These are phyloP conservation scores for Ilex paraguariensis DNA, from an alignment of 305 asterid species.

Conservation along the genomic window DNA sequence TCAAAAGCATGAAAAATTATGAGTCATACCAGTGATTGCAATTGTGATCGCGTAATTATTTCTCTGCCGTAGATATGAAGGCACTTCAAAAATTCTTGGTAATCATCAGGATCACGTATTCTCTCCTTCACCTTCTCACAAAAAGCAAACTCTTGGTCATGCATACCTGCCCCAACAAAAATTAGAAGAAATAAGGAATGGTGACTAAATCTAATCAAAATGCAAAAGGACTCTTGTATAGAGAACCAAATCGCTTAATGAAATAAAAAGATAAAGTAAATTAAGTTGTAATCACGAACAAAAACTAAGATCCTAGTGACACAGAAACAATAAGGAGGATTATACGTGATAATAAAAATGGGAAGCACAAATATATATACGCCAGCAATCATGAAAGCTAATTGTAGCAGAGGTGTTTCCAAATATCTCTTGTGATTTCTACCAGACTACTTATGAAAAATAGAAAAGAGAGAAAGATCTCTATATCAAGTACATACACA, in stretches of 20 bases:
- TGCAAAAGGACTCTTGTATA: background rate
- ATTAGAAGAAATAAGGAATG: background rate
- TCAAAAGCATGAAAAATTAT: constrained; percentile 5
- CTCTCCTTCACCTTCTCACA: constrained; percentile 74
- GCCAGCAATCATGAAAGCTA: too few species aligned
- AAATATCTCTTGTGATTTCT: too few species aligned
- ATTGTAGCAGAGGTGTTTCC: too few species aligned
- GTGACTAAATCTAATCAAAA: background rate
- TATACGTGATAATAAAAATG: too few species aligned
- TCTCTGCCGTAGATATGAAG: constrained; percentile 56
- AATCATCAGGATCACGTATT: constrained; percentile 50
- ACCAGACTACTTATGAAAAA: too few species aligned
- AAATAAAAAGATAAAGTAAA: constrained; percentile 6
- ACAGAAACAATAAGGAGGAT: too few species aligned
- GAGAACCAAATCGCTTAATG: constrained; percentile 8
- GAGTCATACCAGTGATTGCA: constrained; percentile 56
- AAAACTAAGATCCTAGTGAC: background rate
- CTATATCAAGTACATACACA: too few species aligned
- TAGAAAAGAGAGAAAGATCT: too few species aligned
- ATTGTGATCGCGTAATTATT: constrained; percentile 49
- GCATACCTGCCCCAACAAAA: constrained; percentile 52
- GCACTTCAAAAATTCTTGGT: constrained; percentile 67
- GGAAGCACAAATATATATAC: too few species aligned
- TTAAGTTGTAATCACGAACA: background rate
- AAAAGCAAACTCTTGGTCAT: constrained; percentile 48